Conservation (phyloP, 768 basidiomycete species). For the Hericium rajendrae region DNA sequence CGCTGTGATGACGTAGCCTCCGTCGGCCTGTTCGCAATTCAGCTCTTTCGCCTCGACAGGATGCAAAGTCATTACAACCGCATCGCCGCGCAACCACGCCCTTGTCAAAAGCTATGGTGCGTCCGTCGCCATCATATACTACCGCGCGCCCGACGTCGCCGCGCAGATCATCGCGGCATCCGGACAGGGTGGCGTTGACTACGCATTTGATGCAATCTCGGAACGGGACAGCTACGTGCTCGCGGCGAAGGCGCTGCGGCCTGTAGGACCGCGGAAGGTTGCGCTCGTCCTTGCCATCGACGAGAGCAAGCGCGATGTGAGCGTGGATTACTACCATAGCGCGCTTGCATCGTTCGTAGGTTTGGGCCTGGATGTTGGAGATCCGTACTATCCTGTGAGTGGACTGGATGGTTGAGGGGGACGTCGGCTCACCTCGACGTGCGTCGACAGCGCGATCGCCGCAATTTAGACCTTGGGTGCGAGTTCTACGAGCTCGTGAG, state of each 20-base stretch:
- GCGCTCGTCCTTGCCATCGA: not conserved
- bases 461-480: not conserved
- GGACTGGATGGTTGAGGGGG: not conserved
- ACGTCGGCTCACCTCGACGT: not conserved
- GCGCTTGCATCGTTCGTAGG: not conserved
- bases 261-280: not conserved
- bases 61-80: conserved; percentile 25
- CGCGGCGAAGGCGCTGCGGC: not conserved
- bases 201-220: conserved; percentile 6
- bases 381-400: not conserved
- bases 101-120: conserved; percentile 28
- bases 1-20: not conserved
- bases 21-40: conserved; percentile 20
- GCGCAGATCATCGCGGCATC: conserved; percentile 18
- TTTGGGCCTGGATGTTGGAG: not conserved
- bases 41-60: conserved; percentile 25
- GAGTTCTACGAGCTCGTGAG: not conserved
- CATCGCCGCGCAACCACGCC: conserved; percentile 25
- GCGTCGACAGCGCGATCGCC: not conserved
- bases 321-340: not conserved
- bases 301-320: not conserved
- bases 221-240: not conserved
- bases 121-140: conserved; percentile 24
- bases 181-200: conserved; percentile 14
- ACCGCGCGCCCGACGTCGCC: conserved; percentile 18